phyloP scores from a whole-genome alignment of 306 rosid species.

The Medicago lupulina region DNA sequence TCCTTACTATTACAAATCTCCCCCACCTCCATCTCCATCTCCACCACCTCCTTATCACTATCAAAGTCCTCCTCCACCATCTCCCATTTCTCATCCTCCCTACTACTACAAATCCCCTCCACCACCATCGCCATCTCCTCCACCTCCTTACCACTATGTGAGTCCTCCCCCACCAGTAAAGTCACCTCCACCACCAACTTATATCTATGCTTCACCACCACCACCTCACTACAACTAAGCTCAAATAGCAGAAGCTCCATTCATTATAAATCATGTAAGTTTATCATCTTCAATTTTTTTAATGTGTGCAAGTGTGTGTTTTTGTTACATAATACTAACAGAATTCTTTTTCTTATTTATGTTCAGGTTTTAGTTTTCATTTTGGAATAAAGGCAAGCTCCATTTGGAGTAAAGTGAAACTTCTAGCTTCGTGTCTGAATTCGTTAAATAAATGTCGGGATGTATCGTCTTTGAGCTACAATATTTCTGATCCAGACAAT shows the following conservation, averaged over 20 bases:
- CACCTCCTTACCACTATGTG: conserved; percentile 64
- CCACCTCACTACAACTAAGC: conserved; percentile 62
- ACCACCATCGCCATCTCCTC: conserved; percentile 63
- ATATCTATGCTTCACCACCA: conserved; percentile 71
- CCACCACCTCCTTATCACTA: conserved; percentile 57
- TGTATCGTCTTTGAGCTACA: conserved; percentile 35
- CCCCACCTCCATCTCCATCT: conserved; percentile 52
- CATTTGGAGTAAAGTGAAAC: conserved; percentile 46
- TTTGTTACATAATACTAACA: neutral
- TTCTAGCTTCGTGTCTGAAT: conserved; percentile 56
- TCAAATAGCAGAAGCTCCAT: neutral
- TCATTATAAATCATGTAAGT: conserved; percentile 68
- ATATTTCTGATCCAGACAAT: conserved; percentile 44
- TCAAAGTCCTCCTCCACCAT: conserved; percentile 61
- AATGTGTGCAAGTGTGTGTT: neutral
- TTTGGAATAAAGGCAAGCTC: conserved; percentile 71
- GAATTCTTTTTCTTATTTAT: neutral
- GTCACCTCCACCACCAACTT: conserved; percentile 59
- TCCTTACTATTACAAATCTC: conserved; percentile 54
- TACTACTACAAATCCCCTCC: conserved; percentile 68
- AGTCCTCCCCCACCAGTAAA: conserved; percentile 62
- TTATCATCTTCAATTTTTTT: neutral
- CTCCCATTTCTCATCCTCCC: conserved; percentile 49
- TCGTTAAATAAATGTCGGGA: conserved; percentile 64
- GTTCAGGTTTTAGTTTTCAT: conserved; percentile 70